Percentiles rank a stretch among this genome's conserved stretches.
Evolutionary conservation across 805 yeast species (phyloP).

Genomic region (Saturnispora quitensis): DNA sequence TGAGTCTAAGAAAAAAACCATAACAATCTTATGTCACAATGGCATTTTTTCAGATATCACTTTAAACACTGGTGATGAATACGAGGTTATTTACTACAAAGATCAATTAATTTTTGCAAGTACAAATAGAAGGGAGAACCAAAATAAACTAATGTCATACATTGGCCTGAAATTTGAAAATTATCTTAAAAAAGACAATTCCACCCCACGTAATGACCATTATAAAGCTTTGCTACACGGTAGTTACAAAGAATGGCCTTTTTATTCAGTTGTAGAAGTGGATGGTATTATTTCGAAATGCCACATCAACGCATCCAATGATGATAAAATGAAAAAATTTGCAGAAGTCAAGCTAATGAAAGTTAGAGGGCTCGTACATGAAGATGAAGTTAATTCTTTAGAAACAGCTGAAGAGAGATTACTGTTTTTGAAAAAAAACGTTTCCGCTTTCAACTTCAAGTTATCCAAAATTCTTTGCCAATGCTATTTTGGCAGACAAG

Average conservation of each 20-base stretch:
- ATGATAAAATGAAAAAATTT: neutral
- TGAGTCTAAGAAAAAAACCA: neutral
- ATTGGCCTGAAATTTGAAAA: conserved; percentile 14
- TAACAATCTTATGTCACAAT: conserved; percentile 10
- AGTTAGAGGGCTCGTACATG: conserved; percentile 7
- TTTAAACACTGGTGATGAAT: neutral
- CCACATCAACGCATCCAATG: neutral
- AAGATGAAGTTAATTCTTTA: neutral
- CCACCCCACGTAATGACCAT: conserved; percentile 10
- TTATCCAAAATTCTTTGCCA: neutral
- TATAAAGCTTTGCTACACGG: conserved; percentile 9
- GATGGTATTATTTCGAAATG: conserved; percentile 5
- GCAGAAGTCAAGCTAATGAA: neutral
- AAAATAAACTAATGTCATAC: conserved; percentile 5
- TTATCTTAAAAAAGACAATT: conserved; percentile 2
- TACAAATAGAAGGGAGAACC: conserved; percentile 6
- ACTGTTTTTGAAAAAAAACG: neutral
- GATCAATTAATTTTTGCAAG: conserved; percentile 7
- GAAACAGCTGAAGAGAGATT: conserved; percentile 1
- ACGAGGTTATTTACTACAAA: conserved; percentile 7
- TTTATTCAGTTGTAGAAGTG: conserved; percentile 14
- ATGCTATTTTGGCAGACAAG: neutral
- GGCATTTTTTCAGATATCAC: conserved; percentile 9
- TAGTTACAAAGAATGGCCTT: conserved; percentile 7
- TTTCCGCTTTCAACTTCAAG: neutral